Percentiles rank a stretch among this genome's conserved stretches.
Conservation (phyloP, 192 early-diverging fungal species). For the Coemansia sp. region DNA sequence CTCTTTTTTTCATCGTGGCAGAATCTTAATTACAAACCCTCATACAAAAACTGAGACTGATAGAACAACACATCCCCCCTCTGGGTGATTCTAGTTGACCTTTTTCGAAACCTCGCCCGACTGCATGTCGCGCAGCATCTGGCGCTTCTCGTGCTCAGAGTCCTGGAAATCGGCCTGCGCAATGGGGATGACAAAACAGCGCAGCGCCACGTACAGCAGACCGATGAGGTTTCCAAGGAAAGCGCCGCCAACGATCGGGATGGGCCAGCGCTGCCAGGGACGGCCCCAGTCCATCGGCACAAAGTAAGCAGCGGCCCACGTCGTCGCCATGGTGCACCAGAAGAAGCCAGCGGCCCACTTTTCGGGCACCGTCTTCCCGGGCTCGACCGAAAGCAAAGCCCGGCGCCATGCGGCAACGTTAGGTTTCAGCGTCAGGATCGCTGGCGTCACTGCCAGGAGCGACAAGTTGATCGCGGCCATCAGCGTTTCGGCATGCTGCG, state of each 20-base stretch:
- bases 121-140: slow-evolving; percentile 12
- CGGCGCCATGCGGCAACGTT: slow-evolving; percentile 17
- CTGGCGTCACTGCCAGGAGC: slow-evolving; percentile 43
- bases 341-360: slow-evolving; percentile 51
- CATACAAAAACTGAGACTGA: not conserved
- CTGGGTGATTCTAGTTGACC: not conserved
- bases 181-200: slow-evolving; percentile 40
- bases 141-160: slow-evolving; percentile 14
- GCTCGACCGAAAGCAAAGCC: slow-evolving; percentile 23
- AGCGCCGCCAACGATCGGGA: slow-evolving; percentile 45
- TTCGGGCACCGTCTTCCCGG: slow-evolving; percentile 29
- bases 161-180: slow-evolving; percentile 32
- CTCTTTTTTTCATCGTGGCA: not conserved
- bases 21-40: not conserved
- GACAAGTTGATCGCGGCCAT: slow-evolving; percentile 39
- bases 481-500: slow-evolving; percentile 33
- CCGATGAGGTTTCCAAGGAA: slow-evolving; percentile 41
- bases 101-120: slow-evolving; percentile 12
- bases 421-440: slow-evolving; percentile 33
- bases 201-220: slow-evolving; percentile 35
- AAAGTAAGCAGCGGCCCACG: slow-evolving; percentile 44
- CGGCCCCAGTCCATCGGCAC: slow-evolving; percentile 55
- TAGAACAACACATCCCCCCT: not conserved
- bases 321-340: slow-evolving; percentile 34
- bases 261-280: slow-evolving; percentile 52